These are phyloP conservation scores for Sporothrix schenckii DNA, from an alignment of 2,329 filamentous ascomycete species.

Conservation along the genomic window DNA sequence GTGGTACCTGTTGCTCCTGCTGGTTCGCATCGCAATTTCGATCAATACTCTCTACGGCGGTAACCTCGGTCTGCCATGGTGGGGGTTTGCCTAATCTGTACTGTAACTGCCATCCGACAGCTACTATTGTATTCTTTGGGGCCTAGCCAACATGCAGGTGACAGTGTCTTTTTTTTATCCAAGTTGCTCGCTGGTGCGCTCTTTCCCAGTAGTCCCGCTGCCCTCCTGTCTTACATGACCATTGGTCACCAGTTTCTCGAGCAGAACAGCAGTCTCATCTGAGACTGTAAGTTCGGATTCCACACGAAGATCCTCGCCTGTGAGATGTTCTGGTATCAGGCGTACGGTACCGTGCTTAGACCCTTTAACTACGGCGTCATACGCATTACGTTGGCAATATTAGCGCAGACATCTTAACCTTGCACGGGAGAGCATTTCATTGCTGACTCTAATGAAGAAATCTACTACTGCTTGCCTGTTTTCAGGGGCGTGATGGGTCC, in stretches of 20 bases:
- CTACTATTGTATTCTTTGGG: conserved; percentile 47
- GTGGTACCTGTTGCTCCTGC: conserved; percentile 40
- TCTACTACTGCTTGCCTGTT: conserved; percentile 43
- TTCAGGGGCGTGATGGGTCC: conserved; percentile 46
- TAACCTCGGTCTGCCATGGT: conserved; percentile 46
- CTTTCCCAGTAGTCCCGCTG: conserved; percentile 44
- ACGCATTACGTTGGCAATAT: conserved; percentile 40
- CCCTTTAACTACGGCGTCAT: conserved; percentile 43
- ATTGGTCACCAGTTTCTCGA: conserved; percentile 44
- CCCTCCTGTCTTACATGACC: conserved; percentile 41
- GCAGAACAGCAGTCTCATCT: conserved; percentile 43
- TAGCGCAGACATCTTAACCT: conserved; percentile 38
- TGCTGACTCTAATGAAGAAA: conserved; percentile 41
- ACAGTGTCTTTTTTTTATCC: conserved; percentile 46
- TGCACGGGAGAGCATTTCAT: conserved; percentile 36
- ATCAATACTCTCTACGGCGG: conserved; percentile 46
- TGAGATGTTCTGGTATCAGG: conserved; percentile 44
- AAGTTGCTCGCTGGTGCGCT: conserved; percentile 57
- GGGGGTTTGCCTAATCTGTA: conserved; percentile 49
- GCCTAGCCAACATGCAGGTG: conserved; percentile 42
- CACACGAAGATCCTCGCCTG: conserved; percentile 47
- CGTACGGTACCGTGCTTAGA: conserved; percentile 43
- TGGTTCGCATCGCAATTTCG: conserved; percentile 44
- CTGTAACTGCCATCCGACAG: conserved; percentile 44
- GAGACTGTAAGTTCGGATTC: conserved; percentile 46